A percentile compares a stretch with the other conserved stretches of the same genome.
phyloP scores from a whole-genome alignment of 176 grass and related monocot genomes.

The Rhynchospora pubera region DNA sequence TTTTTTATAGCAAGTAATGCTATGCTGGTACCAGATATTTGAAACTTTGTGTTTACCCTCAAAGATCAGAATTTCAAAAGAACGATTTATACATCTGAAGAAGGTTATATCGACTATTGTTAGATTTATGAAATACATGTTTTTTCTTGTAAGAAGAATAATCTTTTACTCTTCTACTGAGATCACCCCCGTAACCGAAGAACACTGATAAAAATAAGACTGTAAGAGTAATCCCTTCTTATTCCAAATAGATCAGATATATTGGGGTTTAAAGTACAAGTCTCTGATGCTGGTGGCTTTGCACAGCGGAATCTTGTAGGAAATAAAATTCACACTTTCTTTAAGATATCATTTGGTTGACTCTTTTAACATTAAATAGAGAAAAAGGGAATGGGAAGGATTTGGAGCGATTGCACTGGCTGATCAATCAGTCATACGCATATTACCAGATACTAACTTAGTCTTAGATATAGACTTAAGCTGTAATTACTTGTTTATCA shows the following conservation, averaged over 20 bases:
- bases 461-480: too few relatives aligned
- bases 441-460: too few relatives aligned
- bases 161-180: background rate
- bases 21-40: background rate
- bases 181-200: background rate
- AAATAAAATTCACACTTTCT: too few relatives aligned
- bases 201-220: background rate
- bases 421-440: too few relatives aligned
- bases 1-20: background rate
- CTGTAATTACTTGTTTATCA: too few relatives aligned
- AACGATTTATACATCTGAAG: constrained; percentile 2
- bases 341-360: too few relatives aligned
- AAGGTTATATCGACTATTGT: background rate
- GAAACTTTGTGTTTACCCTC: background rate
- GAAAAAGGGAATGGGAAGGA: too few relatives aligned
- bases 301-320: too few relatives aligned
- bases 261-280: background rate
- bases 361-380: too few relatives aligned
- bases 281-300: too few relatives aligned
- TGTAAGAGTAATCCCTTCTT: background rate
- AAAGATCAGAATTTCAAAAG: background rate
- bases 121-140: constrained; percentile 6
- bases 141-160: background rate
- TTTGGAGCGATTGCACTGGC: too few relatives aligned
- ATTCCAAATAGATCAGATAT: background rate